Evolutionary conservation across 1,284 basidiomycete genomes (phyloP), one percentile per base, ranked within the genome.

Genomic region (Marasmius fiardii): DNA sequence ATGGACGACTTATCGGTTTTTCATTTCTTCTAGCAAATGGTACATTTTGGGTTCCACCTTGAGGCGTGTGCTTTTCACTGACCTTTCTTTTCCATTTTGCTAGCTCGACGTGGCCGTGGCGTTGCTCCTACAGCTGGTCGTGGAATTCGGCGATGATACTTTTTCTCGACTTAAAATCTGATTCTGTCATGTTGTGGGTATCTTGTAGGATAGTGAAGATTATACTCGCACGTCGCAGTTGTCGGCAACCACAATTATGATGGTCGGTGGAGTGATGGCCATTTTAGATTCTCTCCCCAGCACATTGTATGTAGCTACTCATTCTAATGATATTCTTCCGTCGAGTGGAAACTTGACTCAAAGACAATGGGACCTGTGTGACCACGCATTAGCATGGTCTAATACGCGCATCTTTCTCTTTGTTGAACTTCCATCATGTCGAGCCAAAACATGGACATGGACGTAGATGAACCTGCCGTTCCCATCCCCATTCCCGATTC

Each of bases 61-160:
- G 14, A 20, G 39, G 20, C 48, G 47, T 14, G 2, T 1, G 18
- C 14, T 57, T 49, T n/a, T 54, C 60, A 37, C 59, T 23, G 16
- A 54, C 23, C 62, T 53, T 14, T 52, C 56, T 62, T 53, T 14
- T 52, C 56, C 56, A 58, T 56, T 65, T 54, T 67, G 64, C 24
- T 65, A 92, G 90, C 90, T 68, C 90, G 90, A 64, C 90, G 90
- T 70, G 90, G 90, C 65, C 88, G 90, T 64, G 90, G 90, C 59
- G 86, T 90, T 35, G 86, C 86, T 39, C 77, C 78, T 35, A 71
- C 75, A 58, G 76, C 77, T 10, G 75, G 86, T 58, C 81, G 89
- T 62, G 89, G 89, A 58, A 92, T 92, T 68, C 81, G 89, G 69
- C 82, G 89, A 73, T 92, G 72, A 84, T 59, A 18, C 18, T 26